These are phyloP conservation scores for Wickerhamomyces bovis DNA, from an alignment of 805 yeast species.

Conservation along the genomic window DNA sequence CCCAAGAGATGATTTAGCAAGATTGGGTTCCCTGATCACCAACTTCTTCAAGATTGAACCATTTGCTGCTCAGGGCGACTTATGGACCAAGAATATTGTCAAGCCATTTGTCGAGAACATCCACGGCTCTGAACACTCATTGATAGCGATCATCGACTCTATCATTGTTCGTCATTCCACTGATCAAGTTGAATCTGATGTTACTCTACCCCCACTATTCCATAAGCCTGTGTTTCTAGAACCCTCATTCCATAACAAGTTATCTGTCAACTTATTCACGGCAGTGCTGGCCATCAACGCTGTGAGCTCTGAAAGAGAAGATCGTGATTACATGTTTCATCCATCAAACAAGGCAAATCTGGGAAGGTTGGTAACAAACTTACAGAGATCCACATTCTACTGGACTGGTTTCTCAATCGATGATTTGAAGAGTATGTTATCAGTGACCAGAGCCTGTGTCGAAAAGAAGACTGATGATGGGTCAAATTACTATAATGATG, in stretches of 20 bases:
- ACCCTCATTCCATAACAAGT: conserved; percentile 57
- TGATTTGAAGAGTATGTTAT: conserved; percentile 49
- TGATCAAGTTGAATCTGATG: conserved; percentile 48
- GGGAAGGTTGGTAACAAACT: conserved; percentile 49
- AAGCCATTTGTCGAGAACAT: conserved; percentile 39
- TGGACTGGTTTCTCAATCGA: conserved; percentile 67
- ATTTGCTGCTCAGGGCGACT: conserved; percentile 39
- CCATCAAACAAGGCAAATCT: conserved; percentile 48
- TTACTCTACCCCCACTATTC: conserved; percentile 50
- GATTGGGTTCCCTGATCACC: conserved; percentile 45
- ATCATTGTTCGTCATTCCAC: conserved; percentile 52
- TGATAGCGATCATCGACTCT: conserved; percentile 38
- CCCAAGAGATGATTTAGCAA: conserved; percentile 45
- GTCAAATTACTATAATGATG: conserved; percentile 24
- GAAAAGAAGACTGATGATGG: conserved; percentile 30
- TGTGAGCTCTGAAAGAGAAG: conserved; percentile 63
- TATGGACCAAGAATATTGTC: conserved; percentile 42
- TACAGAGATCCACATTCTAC: conserved; percentile 63
- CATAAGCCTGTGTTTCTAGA: conserved; percentile 52
- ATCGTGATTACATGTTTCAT: conserved; percentile 67
- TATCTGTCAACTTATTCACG: conserved; percentile 57
- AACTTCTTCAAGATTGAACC: conserved; percentile 57
- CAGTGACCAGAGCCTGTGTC: conserved; percentile 41
- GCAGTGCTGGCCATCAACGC: conserved; percentile 70
- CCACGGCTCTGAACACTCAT: conserved; percentile 35